Evolutionary conservation across 768 basidiomycete species (phyloP).

Genomic region (Tubosaeta brunneosetosa): DNA sequence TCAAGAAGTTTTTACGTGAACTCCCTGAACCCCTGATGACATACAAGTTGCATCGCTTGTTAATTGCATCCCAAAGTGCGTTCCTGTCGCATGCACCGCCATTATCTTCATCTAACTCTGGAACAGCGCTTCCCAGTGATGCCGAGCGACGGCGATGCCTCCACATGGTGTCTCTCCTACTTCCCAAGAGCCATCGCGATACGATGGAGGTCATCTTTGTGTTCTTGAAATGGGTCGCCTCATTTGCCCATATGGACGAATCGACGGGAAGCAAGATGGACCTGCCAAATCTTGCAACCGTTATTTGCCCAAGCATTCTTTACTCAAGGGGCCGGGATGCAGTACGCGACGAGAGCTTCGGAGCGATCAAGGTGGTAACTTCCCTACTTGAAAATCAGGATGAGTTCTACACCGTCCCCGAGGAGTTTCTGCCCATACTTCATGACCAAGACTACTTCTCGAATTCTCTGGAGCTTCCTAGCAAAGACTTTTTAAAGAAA

Average conservation of each 20-base stretch:
- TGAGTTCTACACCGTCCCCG: constrained; percentile 91
- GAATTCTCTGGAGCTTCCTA: constrained; percentile 82
- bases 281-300: constrained; percentile 89
- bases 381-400: constrained; percentile 89
- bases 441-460: constrained; percentile 91
- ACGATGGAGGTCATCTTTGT: constrained; percentile 98
- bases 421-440: constrained; percentile 81
- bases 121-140: constrained; percentile 63
- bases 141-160: constrained; percentile 78
- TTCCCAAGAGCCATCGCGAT: constrained; percentile 93
- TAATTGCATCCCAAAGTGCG: constrained; percentile 86
- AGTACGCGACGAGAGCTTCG: constrained; percentile 89
- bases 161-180: constrained; percentile 77
- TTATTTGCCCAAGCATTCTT: constrained; percentile 97
- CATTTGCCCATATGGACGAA: constrained; percentile 96
- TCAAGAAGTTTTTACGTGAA: constrained; percentile 96
- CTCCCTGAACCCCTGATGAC: constrained; percentile 95
- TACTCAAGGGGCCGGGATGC: constrained; percentile 84
- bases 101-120: constrained; percentile 6
- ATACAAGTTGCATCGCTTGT: constrained; percentile 85
- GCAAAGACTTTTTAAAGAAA: constrained; percentile 94
- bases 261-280: constrained; percentile 99
- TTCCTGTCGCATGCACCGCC: constrained; percentile 12
- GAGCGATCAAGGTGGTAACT: constrained; percentile 80
- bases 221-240: constrained; percentile 99